Evolutionary conservation across 2,329 filamentous ascomycete species (phyloP), one percentile per base, ranked within the genome.

Genomic region (Epichloe sibirici): DNA sequence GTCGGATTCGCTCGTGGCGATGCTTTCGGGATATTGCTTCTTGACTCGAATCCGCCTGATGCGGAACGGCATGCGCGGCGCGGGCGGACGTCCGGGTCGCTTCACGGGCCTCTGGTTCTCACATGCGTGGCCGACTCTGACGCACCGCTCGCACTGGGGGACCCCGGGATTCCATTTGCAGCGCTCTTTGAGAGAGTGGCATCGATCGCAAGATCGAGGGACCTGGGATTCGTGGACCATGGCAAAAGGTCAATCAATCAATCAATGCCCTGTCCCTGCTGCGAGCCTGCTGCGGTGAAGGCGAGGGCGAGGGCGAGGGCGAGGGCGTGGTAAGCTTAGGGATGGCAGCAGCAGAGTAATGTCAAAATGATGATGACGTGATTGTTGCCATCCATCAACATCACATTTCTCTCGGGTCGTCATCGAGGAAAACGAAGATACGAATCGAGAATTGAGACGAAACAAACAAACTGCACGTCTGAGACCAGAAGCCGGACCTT

Each of bases 151-250:
- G 28, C 62, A 64, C 6, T 51, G 40, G 6, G 28, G 35, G 8
- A 37, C 43, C 31, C 46, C 49, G 5, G 23, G 23, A 12, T 15
- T 34, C 55, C 61, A 57, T 31, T 57, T 45, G 38, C 62, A 64
- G 3, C 61, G 54, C 46, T 62, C 60, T 42, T 64, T 64, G 45
- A 59, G 35, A 43, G 56, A 42, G 44, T 64, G 57, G 46, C 62
- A 64, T 12, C 58, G 60, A 39, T 64, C 61, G 43, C 62, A 63
- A 8, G 57, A 55, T 12, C 53, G 45, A 12, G 49, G 52, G 13
- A 51, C 43, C 37, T 46, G 47, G 13, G 47, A 52, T 25, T 42
- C 39, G 45, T 52, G 51, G 25, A 52, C 34, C 44, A 37, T 48
- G n/a, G 21, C 31, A n/a, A 21, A 21, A 12, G 47, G 35, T 5